Conservation (phyloP, 805 yeast species). For the Zygosaccharomyces bailii region DNA sequence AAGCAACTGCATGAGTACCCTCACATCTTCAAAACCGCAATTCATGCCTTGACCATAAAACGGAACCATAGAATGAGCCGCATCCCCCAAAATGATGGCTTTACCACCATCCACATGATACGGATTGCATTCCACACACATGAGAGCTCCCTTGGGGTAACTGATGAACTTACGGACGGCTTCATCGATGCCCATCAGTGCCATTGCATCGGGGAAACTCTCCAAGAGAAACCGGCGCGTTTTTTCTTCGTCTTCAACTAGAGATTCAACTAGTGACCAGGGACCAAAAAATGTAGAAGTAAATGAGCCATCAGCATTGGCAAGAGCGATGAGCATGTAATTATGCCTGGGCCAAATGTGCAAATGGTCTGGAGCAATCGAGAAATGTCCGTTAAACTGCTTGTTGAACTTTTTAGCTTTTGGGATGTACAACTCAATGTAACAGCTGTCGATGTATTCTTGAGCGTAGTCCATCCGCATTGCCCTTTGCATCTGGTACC, state of each 20-base stretch:
- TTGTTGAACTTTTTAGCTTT: constrained; percentile 39
- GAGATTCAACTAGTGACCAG: constrained; percentile 57
- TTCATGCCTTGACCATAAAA: constrained; percentile 97
- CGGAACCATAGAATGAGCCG: constrained; percentile 98
- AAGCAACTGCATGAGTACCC: constrained; percentile 54
- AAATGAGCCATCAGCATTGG: constrained; percentile 81
- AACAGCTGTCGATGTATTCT: constrained; percentile 78
- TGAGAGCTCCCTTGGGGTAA: constrained; percentile 74
- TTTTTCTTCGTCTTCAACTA: constrained; percentile 41
- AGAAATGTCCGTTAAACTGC: constrained; percentile 39
- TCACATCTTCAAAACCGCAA: constrained; percentile 90
- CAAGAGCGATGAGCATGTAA: constrained; percentile 85
- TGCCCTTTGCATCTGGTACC: constrained; percentile 62
- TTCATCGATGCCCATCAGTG: constrained; percentile 57
- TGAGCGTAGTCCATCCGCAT: constrained; percentile 69
- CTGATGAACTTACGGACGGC: constrained; percentile 48
- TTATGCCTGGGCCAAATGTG: constrained; percentile 92
- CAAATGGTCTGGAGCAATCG: constrained; percentile 67
- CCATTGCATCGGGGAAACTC: constrained; percentile 73
- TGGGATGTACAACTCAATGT: constrained; percentile 76
- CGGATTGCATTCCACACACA: constrained; percentile 67
- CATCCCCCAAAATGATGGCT: constrained; percentile 79
- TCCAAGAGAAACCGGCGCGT: constrained; percentile 51
- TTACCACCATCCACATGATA: constrained; percentile 59
- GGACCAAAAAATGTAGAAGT: constrained; percentile 89